Evolutionary conservation across 805 yeast species (phyloP), one percentile per base, ranked within the genome.

Genomic region (Wickerhamomyces subpelliculosus): DNA sequence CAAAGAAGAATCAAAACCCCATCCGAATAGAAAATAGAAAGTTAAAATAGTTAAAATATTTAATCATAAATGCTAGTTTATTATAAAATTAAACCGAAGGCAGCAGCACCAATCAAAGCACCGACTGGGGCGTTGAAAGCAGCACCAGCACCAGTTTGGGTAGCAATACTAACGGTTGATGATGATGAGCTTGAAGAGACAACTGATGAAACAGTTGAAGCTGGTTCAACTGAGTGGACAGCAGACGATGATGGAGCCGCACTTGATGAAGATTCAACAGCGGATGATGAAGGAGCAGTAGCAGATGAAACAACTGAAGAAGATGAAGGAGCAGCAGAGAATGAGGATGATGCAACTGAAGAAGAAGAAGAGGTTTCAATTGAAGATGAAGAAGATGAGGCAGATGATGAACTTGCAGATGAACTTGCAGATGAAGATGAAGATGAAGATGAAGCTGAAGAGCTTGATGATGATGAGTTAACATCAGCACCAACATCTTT

Each of bases 401-500:
- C 36, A 14, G 62, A 38, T 8, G 62, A 39, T n/a, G 58, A 32
- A 8, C 60, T 14, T 14, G 60, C 27, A 7, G 61, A 37, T 9
- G 61, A 37, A 8, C 61, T 26, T n/a, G 63, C 33, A 6, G 66
- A 38, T 8, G 64, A 36, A 18, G 65, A 37, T 8, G 63, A 38
- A 8, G 67, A 42, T 12, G 68, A 37, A 10, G 68, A 40, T 8
- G 67, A 37, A 8, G 65, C 35, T 16, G 67, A 39, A 11, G 65
- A 40, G 13, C 68, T 44, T 25, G 70, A 47, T 13, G 70, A 45
- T 8, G 63, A 41, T 8, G 64, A 40, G 19, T 48, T 51, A 25
- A 64, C 57, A 18, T 55, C 43, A 36, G 65, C 69, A 41, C 71
- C 68, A 47, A 64, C 68, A 43, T 65, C 70, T 10, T 58, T 41